Evolutionary conservation across 2,329 filamentous ascomycete species (phyloP).

Genomic region (Ophiostoma ips): DNA sequence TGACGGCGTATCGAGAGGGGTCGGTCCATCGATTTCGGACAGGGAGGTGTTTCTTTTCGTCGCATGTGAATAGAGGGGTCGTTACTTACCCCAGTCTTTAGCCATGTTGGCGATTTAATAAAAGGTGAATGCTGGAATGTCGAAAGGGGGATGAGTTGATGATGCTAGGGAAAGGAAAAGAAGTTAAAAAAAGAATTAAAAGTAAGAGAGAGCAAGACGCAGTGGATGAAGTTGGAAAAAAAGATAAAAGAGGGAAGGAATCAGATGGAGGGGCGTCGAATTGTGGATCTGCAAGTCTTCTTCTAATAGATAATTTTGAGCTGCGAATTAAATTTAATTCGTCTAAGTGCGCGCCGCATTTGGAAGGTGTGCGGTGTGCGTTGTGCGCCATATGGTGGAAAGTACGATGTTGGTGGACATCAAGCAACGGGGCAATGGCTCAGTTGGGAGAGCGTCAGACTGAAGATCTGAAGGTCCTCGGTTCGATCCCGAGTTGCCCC

Average conservation of each 20-base stretch:
- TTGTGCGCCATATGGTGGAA: too few relatives aligned
- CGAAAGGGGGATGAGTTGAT: too few relatives aligned
- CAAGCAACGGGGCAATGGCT: background rate
- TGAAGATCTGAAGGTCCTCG: conserved; percentile 2
- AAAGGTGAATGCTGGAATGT: background rate
- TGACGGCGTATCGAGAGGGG: background rate
- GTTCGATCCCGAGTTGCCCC: conserved; percentile 2
- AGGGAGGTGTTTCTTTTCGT: background rate
- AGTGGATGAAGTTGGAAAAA: background rate
- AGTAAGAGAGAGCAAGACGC: background rate
- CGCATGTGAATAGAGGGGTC: background rate
- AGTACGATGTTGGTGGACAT: background rate
- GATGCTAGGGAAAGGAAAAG: too few relatives aligned
- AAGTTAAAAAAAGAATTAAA: background rate
- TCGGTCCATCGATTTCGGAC: background rate
- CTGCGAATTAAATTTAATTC: too few relatives aligned
- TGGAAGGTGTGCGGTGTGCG: too few relatives aligned
- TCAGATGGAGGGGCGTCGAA: background rate
- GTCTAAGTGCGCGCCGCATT: too few relatives aligned
- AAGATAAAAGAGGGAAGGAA: background rate
- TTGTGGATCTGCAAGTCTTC: too few relatives aligned
- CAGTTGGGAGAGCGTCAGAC: conserved; percentile 2
- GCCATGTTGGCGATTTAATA: background rate
- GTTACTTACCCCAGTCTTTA: background rate
- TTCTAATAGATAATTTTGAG: too few relatives aligned